Base-by-base conservation (phyloP, 805 yeast species). In the Nematodospora valgi region DNA sequence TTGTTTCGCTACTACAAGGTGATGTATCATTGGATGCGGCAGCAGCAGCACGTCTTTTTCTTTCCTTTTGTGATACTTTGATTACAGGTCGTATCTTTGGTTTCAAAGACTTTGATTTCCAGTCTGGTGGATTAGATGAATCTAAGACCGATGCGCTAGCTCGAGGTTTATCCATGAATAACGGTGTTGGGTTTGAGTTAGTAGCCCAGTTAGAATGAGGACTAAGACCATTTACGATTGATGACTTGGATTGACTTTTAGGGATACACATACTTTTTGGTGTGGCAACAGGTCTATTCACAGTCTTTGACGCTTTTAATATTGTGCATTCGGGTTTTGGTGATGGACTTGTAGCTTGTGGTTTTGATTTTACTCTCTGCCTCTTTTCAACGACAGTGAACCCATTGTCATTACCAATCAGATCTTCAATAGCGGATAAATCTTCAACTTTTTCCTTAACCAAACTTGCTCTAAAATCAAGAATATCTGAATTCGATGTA, bases 11-110 rank as follows among this genome's bases (percentile, higher is more conserved):
- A 4, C 23, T 10, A 6, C 29, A 2, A 7, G 18, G 6, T 12
- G 34, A 9, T n/a, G 27, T 23, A n/a, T 26, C 35, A 17, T 34
- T 25, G n/a, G 32, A 22, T 11, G 27, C 37, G 13, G 32, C 14
- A 8, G 23, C 20, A 9, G 42, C 42, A 2, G 64, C 63, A 43
- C 65, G 45, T 39, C 62, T 68, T 49, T 72, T 75, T 26, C 85
- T 54, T 43, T 78, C 84, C 47, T 76, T 76, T 43, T 81, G 86
- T 1, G 86, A 78, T 11, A 75, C 47, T 41, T 72, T 71, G 21
- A 58, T 51, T 14, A 62, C 54, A 0, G 71, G 62, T 2, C 59
- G 59, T 14, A 69, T 48, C 35, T 56, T 58, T 3, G 58, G 49
- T 25, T 59, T 67, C 6, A 41, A 35, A 7, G 38, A 31, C 19